A percentile compares a stretch with the other conserved stretches of the same genome.
phyloP scores from a whole-genome alignment of 2,329 filamentous ascomycete genomes.

The Aureobasidium melanogenum region DNA sequence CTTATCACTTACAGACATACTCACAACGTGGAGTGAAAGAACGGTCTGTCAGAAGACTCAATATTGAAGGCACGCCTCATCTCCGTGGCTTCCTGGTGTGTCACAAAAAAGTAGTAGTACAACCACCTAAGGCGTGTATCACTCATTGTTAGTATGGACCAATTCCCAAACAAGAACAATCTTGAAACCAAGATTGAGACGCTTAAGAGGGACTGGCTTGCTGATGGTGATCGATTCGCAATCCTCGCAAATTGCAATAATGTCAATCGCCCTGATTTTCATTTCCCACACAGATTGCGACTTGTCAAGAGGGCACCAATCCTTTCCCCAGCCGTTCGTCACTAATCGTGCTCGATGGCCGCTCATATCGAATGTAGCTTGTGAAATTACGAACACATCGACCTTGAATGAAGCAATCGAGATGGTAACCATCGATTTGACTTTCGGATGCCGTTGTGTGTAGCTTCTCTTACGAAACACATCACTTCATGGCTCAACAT shows the following conservation, averaged over 20 bases:
- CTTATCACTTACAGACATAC: background rate
- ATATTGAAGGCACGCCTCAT: background rate
- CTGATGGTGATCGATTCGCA: background rate
- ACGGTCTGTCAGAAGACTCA: background rate
- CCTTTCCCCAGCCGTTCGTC: slow-evolving; percentile 6
- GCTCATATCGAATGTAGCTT: background rate
- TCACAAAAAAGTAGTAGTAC: background rate
- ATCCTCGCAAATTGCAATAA: background rate
- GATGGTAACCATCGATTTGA: background rate
- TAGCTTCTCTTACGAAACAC: background rate
- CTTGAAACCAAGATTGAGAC: background rate
- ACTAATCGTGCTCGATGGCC: too few species aligned
- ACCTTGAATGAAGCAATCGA: background rate
- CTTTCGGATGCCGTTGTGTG: background rate
- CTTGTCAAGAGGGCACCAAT: background rate
- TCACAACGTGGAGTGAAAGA: background rate
- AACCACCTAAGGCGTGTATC: background rate
- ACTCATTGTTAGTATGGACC: background rate
- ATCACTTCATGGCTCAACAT: background rate
- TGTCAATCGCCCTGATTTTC: background rate
- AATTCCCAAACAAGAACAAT: background rate
- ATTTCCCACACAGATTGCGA: slow-evolving; percentile 7
- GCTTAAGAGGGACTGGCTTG: background rate
- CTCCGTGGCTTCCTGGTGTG: background rate
- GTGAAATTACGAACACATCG: background rate